Evolutionary conservation across 2,329 filamentous ascomycete genomes (phyloP).

Genomic region (Paecilomyces sp.): DNA sequence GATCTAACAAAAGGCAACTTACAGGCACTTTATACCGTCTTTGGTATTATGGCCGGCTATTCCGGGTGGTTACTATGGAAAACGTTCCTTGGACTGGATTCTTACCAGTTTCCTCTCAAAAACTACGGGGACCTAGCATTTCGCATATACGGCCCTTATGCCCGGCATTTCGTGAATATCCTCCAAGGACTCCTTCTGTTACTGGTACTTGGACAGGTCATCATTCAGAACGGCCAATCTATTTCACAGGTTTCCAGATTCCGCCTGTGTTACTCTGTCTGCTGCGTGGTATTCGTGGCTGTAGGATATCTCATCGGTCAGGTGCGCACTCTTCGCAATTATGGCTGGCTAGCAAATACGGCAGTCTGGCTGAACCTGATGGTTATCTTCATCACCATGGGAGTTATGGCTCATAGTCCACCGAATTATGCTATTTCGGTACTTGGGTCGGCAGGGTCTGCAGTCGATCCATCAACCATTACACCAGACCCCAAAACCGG

Average conservation of each 20-base stretch:
- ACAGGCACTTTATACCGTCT: constrained; percentile 37
- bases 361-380: constrained; percentile 51
- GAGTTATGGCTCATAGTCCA: constrained; percentile 41
- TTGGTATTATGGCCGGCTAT: constrained; percentile 35
- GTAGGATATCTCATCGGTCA: constrained; percentile 49
- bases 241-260: constrained; percentile 47
- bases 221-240: constrained; percentile 48
- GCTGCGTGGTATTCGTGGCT: constrained; percentile 44
- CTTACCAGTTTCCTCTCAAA: constrained; percentile 39
- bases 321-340: constrained; percentile 48
- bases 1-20: background rate
- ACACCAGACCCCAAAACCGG: constrained; percentile 17
- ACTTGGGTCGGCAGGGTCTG: constrained; percentile 19
- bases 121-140: constrained; percentile 45
- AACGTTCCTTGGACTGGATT: constrained; percentile 41
- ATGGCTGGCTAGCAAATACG: constrained; percentile 50
- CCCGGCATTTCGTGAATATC: constrained; percentile 43
- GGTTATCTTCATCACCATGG: constrained; percentile 52
- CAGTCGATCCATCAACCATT: constrained; percentile 14
- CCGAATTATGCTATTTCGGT: constrained; percentile 40
- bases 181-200: constrained; percentile 42
- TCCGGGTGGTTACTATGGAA: constrained; percentile 44
- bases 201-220: constrained; percentile 24
- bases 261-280: constrained; percentile 47
- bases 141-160: constrained; percentile 39